Base-by-base conservation (phyloP, 2,329 filamentous ascomycete genomes). In the Ophiostoma triangulosporum region DNA sequence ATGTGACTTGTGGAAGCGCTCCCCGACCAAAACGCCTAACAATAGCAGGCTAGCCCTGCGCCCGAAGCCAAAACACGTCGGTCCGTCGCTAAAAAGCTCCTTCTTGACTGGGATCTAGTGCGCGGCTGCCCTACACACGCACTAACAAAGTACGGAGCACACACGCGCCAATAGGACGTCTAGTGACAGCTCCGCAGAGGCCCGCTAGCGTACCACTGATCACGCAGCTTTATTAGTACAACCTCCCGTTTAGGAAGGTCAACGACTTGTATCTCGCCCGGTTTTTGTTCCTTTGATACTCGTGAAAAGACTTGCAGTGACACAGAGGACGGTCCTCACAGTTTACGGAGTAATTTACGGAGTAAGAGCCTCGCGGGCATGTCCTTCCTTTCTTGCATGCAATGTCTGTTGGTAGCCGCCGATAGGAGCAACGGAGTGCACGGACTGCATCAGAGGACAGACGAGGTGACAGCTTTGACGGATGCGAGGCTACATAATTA, bases 211-310 rank as follows among this genome's bases (percentile, higher is more conserved):
- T 45, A 22, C 6, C 24, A 43, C 22, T 43, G 9, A 24, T 24
- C 20, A 15, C 20, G 36, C 40, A 29, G 40, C 24, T 46, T 32
- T 48, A 48, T 53, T 35, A 33, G 32, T 48, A 7, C 33, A 22
- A 6, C 20, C 17, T 31, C 51, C 45, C 45, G 24, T 38, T 49
- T 48, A 53, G 51, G 51, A 53, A 53, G 51, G 51, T 53, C 32
- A 32, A 53, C 43, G 33, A 49, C 43, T 22, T 27, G 15, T 43
- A 43, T 40, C 14, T 24, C 29, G 29, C 29, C 11, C 11, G 29
- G 29, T 31, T 11, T 6, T 11, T 11, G 29, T 31, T 11, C 22
- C 48, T 24, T 51, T 22, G 40, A 11, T 27, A n/a, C n/a, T n/a
- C n/a, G n/a, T n/a, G n/a, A n/a, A n/a, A n/a, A n/a, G n/a, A n/a